phyloP scores from a whole-genome alignment of 176 grass and related monocot genomes.

The Leersia perrieri region DNA sequence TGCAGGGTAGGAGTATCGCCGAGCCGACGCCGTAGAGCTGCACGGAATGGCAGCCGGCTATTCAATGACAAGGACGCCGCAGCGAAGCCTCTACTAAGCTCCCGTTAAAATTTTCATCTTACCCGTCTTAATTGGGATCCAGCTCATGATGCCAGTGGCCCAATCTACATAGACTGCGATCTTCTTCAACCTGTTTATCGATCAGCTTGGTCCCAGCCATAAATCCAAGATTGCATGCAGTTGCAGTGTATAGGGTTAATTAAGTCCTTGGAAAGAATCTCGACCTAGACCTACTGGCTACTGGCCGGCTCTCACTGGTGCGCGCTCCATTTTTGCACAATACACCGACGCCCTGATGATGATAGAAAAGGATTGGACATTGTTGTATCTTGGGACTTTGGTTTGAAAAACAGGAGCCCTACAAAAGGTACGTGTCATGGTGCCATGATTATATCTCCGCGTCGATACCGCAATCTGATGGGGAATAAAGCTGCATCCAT shows the following conservation, averaged over 20 bases:
- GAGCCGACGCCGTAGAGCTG: slow-evolving; percentile 2
- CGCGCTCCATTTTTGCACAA: not conserved
- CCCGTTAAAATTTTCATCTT: not conserved
- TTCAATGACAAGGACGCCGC: slow-evolving; percentile 30
- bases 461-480: slow-evolving; percentile 6
- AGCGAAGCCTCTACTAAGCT: not conserved
- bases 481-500: slow-evolving; percentile 17
- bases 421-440: slow-evolving; percentile 10
- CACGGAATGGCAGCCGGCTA: not conserved
- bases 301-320: not conserved
- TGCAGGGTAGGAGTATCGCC: not conserved
- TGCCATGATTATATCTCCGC: slow-evolving; percentile 15
- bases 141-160: slow-evolving; percentile 3
- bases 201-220: not conserved
- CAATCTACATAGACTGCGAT: not conserved
- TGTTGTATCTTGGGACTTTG: not conserved
- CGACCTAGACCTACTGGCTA: too few relatives aligned
- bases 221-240: not conserved
- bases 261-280: not conserved
- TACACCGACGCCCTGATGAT: not conserved
- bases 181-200: not conserved
- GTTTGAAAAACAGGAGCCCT: not conserved
- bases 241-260: not conserved
- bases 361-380: not conserved
- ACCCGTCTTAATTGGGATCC: not conserved